Conservation (phyloP, 495 filamentous ascomycete genomes). For the Penicillium mononematosum region DNA sequence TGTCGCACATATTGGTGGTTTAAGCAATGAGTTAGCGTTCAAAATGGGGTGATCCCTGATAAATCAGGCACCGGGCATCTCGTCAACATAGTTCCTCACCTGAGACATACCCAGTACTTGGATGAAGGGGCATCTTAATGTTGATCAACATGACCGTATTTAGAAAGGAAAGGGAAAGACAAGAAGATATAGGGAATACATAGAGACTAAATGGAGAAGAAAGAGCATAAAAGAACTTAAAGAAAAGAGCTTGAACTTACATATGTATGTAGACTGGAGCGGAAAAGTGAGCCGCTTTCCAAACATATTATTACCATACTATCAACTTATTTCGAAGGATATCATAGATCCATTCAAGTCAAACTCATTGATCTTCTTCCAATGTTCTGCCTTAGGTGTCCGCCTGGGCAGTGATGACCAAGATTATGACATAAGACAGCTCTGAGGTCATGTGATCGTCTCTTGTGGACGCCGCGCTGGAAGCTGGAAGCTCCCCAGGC, state of each 20-base stretch:
- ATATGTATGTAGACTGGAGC: not conserved
- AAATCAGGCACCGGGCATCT: no score
- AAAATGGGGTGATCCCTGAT: no score
- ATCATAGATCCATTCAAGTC: no score
- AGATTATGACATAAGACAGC: constrained; percentile 25
- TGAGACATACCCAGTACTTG: no score
- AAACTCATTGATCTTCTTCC: no score
- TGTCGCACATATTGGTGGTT: no score
- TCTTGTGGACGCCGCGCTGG: constrained; percentile 30
- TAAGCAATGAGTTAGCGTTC: no score
- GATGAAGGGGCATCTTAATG: not conserved
- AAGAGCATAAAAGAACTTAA: not conserved
- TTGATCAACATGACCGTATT: not conserved
- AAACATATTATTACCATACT: not conserved
- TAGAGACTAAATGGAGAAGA: not conserved
- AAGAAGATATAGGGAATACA: not conserved
- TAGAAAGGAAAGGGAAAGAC: not conserved
- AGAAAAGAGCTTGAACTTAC: not conserved
- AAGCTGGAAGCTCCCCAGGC: constrained; percentile 32
- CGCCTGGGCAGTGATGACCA: constrained; percentile 1
- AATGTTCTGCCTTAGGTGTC: not conserved
- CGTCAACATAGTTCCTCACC: no score
- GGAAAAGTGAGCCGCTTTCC: not conserved
- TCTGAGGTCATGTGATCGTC: constrained; percentile 32
- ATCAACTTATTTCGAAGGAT: not conserved